phyloP scores from a whole-genome alignment of 257 asterid species.

The Solanum rostratum region DNA sequence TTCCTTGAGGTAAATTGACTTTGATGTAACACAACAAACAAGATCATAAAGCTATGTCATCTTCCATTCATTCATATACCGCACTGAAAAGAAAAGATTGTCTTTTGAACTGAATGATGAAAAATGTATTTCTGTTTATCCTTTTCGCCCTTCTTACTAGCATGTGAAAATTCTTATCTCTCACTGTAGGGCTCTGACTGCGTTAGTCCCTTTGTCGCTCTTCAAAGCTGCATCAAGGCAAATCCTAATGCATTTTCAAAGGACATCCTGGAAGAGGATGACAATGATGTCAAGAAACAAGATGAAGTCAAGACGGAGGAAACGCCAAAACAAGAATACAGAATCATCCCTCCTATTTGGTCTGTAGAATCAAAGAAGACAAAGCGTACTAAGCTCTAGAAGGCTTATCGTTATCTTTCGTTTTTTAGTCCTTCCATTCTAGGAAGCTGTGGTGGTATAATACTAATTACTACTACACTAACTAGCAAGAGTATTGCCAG shows the following conservation, averaged over 20 bases:
- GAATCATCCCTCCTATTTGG: slow-evolving; percentile 65
- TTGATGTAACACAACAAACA: background rate
- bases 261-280: slow-evolving; percentile 51
- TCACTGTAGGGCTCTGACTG: slow-evolving; percentile 56
- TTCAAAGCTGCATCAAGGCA: slow-evolving; percentile 72
- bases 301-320: slow-evolving; percentile 12
- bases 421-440: background rate
- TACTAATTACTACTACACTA: background rate
- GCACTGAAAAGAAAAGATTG: background rate
- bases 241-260: slow-evolving; percentile 77
- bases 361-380: slow-evolving; percentile 33
- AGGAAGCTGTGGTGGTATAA: background rate
- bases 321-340: slow-evolving; percentile 25
- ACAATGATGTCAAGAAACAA: slow-evolving; percentile 4
- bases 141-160: background rate
- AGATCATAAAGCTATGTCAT: background rate
- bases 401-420: background rate
- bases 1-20: background rate
- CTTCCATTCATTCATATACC: background rate
- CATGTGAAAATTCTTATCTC: background rate
- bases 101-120: background rate
- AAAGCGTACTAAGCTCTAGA: slow-evolving; percentile 15
- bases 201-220: slow-evolving; percentile 69
- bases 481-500: background rate
- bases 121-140: background rate